Evolutionary conservation across 2,329 filamentous ascomycete species (phyloP), one percentile per base, ranked within the genome.

Genomic region (Arthrobotrys conoides): DNA sequence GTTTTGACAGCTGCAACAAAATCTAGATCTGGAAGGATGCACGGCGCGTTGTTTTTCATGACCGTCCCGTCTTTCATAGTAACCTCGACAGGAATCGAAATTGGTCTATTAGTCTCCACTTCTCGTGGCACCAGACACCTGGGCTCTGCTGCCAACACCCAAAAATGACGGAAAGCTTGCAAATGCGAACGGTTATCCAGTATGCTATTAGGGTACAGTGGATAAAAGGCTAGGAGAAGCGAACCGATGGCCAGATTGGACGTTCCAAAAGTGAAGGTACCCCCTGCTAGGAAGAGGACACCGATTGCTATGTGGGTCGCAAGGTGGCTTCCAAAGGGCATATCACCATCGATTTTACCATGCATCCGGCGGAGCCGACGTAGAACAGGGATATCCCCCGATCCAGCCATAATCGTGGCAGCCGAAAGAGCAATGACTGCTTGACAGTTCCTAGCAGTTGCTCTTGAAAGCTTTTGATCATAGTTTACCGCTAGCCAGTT

Each of bases 141-240:
- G 9, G 93, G 90, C 82, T 99, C 96, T 0, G 93, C 91, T 0
- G 96, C 96, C 2, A 99, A 88, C 10, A 97, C 95, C 96, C 96
- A 99, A 83, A 99, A 92, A 84, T 99, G 95, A 4, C 96, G 90
- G 86, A 99, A 96, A 2, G 96, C 96, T 86, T 99, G 96, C 5
- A 99, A 88, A 82, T 99, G 96, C 10, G 93, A 94, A 80, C 93
- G 92, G 83, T 98, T 98, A 85, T 99, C 96, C 82, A 97, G 92
- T 1, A 98, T 93, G 33, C 90, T 91, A 9, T 90, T 91, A 0
- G 96, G 96, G 83, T 97, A 97, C 20, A 97, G 88, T 0, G 96
- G 96, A 83, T 99, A 99, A 84, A 99, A 97, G 0, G 96, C 92
- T 51, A 96, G 91, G 6, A 99, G 89, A 5, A 99, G 87, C 12